phyloP scores from a whole-genome alignment of 352 stramenopile genomes.

The Phytopythium boreale region DNA sequence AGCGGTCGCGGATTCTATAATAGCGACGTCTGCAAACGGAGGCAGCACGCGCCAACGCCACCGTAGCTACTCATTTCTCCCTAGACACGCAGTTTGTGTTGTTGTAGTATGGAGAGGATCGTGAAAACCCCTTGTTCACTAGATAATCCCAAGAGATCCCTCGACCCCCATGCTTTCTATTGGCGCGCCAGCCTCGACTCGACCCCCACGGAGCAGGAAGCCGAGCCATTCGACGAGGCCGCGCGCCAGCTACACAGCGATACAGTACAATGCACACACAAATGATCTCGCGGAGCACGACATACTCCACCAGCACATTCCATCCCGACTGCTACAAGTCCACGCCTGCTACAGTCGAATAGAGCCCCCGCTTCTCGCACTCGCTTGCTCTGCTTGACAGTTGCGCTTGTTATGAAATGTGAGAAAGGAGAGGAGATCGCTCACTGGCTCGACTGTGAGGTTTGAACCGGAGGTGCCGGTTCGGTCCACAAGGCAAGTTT shows the following conservation, averaged over 20 bases:
- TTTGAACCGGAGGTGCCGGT: too few relatives aligned
- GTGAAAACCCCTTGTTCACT: slow-evolving; percentile 7
- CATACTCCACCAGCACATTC: not conserved
- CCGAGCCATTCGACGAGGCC: not conserved
- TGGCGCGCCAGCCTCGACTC: not conserved
- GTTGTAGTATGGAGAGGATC: slow-evolving; percentile 2
- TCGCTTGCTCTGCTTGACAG: not conserved
- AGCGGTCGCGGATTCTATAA: too few relatives aligned
- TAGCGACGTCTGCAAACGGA: too few relatives aligned
- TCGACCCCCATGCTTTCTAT: slow-evolving; percentile 1
- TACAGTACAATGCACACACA: not conserved
- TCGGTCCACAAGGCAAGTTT: too few relatives aligned
- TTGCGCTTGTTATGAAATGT: not conserved
- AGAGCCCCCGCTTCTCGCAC: too few relatives aligned
- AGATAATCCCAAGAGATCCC: slow-evolving; percentile 3
- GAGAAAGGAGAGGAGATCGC: too few relatives aligned
- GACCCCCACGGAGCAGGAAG: not conserved
- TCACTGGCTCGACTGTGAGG: too few relatives aligned
- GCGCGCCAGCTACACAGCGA: not conserved
- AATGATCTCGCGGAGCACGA: not conserved
- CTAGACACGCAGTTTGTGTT: not conserved
- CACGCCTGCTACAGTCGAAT: too few relatives aligned
- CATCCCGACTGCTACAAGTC: too few relatives aligned
- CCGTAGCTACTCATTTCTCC: too few relatives aligned
- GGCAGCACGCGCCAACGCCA: too few relatives aligned